phyloP scores from a whole-genome alignment of 2,329 filamentous ascomycete genomes.

The Pseudogymnoascus sp. region DNA sequence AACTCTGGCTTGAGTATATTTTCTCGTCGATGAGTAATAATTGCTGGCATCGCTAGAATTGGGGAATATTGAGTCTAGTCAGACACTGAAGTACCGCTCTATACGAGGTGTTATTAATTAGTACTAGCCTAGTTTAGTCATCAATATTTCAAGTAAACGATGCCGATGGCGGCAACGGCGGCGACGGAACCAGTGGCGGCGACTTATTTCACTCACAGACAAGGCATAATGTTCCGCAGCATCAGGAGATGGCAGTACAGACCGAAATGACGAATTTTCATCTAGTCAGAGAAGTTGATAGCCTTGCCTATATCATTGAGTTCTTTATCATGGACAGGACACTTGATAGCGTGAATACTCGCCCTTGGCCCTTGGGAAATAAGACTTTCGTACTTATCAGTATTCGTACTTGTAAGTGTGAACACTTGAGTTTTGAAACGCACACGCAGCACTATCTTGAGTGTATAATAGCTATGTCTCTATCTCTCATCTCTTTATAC shows the following conservation, averaged over 20 bases:
- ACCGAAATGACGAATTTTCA: no score
- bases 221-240: no score
- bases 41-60: not conserved
- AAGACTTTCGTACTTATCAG: not conserved
- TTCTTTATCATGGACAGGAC: no score
- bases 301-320: no score
- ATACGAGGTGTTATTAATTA: not conserved
- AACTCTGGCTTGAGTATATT: not conserved
- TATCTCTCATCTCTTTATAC: not conserved
- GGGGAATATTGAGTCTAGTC: not conserved
- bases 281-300: no score
- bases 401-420: not conserved
- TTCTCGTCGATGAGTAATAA: not conserved
- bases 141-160: not conserved
- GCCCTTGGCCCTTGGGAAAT: not conserved
- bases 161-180: not conserved
- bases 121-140: not conserved
- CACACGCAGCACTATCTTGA: not conserved
- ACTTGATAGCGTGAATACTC: no score
- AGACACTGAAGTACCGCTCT: not conserved
- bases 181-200: no score
- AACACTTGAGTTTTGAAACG: not conserved
- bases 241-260: no score
- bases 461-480: not conserved
- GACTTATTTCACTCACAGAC: no score